Percentiles rank a stretch among this genome's conserved stretches.
Evolutionary conservation across 768 basidiomycete genomes (phyloP).

Genomic region (Phlebiopsis flavidoalba): DNA sequence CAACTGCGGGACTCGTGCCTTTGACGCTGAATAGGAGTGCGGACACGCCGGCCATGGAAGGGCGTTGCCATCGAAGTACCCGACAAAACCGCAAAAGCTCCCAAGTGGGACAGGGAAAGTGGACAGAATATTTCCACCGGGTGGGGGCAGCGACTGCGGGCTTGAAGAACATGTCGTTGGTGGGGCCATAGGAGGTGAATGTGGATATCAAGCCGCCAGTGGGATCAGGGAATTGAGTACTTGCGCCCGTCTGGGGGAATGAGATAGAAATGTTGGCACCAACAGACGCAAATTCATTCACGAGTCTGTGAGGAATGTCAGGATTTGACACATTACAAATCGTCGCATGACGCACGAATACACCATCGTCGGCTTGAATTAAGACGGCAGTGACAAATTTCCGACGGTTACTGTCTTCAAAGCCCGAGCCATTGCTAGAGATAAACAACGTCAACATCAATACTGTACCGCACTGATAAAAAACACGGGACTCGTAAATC

Average conservation of each 20-base stretch:
- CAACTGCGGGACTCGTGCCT: slow-evolving; percentile 19
- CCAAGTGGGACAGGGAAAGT: slow-evolving; percentile 26
- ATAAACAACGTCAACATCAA: background rate
- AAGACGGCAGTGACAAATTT: slow-evolving; percentile 37
- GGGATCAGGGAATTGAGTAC: slow-evolving; percentile 41
- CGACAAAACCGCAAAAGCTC: slow-evolving; percentile 12
- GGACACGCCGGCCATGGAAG: slow-evolving; percentile 22
- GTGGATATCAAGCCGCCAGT: slow-evolving; percentile 51
- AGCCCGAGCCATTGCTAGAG: slow-evolving; percentile 44
- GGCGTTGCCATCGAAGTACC: slow-evolving; percentile 27
- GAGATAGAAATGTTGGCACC: slow-evolving; percentile 37
- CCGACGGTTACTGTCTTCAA: slow-evolving; percentile 32
- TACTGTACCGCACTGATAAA: background rate
- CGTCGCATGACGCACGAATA: slow-evolving; percentile 38
- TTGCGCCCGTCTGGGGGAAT: slow-evolving; percentile 42
- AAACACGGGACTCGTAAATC: slow-evolving; percentile 50
- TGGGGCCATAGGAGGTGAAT: slow-evolving; percentile 55
- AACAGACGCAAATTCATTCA: slow-evolving; percentile 42
- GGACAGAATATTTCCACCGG: slow-evolving; percentile 46
- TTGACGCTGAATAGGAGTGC: slow-evolving; percentile 13
- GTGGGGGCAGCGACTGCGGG: slow-evolving; percentile 50
- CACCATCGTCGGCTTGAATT: slow-evolving; percentile 52
- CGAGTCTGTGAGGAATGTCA: slow-evolving; percentile 34
- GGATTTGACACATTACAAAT: background rate
- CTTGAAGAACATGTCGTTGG: slow-evolving; percentile 55